Conservation (phyloP, 352 stramenopile genomes). For the Phytophthora vignae region DNA sequence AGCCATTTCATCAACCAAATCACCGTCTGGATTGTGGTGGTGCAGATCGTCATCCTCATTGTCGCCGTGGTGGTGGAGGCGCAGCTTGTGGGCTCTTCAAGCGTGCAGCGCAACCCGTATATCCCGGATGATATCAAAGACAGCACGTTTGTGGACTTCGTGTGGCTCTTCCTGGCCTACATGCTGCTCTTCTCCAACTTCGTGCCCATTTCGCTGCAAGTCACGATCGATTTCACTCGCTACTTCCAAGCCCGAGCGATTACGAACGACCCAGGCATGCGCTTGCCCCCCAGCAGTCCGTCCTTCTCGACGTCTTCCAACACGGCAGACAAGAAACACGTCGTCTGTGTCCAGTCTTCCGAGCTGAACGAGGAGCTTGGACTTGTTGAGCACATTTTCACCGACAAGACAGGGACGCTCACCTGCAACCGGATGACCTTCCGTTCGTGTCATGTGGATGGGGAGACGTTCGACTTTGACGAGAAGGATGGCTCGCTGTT, state of each 20-base stretch:
- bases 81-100: conserved; percentile 36
- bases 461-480: conserved; percentile 61
- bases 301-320: not conserved
- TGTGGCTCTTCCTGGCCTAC: conserved; percentile 83
- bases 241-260: conserved; percentile 88
- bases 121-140: conserved; percentile 51
- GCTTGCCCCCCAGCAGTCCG: conserved; percentile 37
- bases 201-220: conserved; percentile 94
- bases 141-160: conserved; percentile 42
- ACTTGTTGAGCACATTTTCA: conserved; percentile 97
- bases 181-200: conserved; percentile 93
- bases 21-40: conserved; percentile 78
- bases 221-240: conserved; percentile 86
- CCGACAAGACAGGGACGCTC: conserved; percentile 93
- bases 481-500: conserved; percentile 34
- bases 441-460: conserved; percentile 91
- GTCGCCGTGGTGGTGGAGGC: conserved; percentile 59
- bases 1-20: conserved; percentile 86
- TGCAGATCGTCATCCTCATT: conserved; percentile 66
- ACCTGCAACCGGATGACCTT: conserved; percentile 96
- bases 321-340: conserved; percentile 49
- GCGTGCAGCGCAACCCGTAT: conserved; percentile 49
- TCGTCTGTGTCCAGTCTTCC: conserved; percentile 76
- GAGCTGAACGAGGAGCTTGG: conserved; percentile 94
- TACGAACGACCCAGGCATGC: conserved; percentile 72